Evolutionary conservation across 139 green algal species (phyloP).

Genomic region (Edaphochlamys debaryana): DNA sequence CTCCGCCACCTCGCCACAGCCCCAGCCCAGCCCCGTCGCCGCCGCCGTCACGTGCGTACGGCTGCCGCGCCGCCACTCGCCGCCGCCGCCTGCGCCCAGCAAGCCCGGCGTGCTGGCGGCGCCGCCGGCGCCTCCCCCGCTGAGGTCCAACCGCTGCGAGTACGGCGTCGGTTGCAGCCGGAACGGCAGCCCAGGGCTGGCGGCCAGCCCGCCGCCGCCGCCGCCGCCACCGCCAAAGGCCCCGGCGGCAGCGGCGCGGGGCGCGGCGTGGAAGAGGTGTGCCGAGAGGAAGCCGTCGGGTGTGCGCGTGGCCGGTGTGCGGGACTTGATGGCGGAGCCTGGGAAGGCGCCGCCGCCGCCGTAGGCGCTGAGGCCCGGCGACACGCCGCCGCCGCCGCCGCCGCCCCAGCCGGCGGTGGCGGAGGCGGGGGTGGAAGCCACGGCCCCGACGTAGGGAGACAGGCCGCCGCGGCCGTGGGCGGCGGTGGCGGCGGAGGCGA

Average conservation of each 20-base stretch:
- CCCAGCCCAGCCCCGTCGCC: neutral
- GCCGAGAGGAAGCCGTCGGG: conserved; percentile 52
- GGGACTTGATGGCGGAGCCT: neutral
- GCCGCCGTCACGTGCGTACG: neutral
- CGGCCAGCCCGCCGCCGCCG: neutral
- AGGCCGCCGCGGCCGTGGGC: neutral
- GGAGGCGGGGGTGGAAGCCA: neutral
- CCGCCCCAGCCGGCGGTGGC: neutral
- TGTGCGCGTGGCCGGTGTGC: conserved; percentile 30
- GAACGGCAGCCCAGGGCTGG: no score
- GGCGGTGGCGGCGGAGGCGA: neutral
- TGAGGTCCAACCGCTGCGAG: neutral
- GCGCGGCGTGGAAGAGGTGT: conserved; percentile 50
- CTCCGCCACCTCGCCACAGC: neutral
- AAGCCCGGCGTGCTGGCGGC: conserved; percentile 27
- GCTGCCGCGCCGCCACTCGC: conserved; percentile 20
- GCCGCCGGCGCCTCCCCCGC: neutral
- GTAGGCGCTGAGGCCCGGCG: neutral
- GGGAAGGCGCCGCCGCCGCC: neutral
- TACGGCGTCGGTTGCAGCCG: no score
- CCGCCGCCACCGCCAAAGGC: neutral
- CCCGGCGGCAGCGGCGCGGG: neutral
- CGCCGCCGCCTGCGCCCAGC: conserved; percentile 2
- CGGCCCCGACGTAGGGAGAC: neutral
- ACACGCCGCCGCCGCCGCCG: neutral